Conservation (phyloP, 2,329 filamentous ascomycete genomes). For the Didymosphaeria variabile region DNA sequence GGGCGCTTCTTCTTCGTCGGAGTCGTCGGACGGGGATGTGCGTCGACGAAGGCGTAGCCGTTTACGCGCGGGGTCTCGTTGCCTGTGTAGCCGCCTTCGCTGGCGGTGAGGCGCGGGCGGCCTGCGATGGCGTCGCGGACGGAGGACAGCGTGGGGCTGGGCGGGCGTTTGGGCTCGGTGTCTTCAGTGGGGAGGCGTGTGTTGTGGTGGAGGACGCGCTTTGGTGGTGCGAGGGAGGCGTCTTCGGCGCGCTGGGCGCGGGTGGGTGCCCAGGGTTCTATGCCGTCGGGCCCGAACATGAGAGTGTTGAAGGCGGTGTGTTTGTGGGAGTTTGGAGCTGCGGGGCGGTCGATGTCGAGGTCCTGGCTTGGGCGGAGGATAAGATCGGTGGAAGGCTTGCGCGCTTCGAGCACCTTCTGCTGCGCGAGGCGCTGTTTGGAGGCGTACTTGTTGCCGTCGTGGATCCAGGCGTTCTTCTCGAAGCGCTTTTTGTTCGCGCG, state of each 20-base stretch:
- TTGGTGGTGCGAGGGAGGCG: slow-evolving; percentile 77
- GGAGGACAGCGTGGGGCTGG: slow-evolving; percentile 85
- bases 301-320: slow-evolving; percentile 77
- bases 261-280: slow-evolving; percentile 66
- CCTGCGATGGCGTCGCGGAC: slow-evolving; percentile 85
- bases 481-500: slow-evolving; percentile 85
- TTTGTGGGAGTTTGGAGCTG: slow-evolving; percentile 78
- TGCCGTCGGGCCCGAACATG: slow-evolving; percentile 81
- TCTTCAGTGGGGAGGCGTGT: slow-evolving; percentile 74
- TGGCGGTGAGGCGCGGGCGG: slow-evolving; percentile 68
- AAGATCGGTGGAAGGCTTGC: slow-evolving; percentile 56
- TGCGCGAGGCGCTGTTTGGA: slow-evolving; percentile 69
- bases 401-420: slow-evolving; percentile 75
- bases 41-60: slow-evolving; percentile 93
- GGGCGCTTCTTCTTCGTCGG: slow-evolving; percentile 48
- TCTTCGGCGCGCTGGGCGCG: slow-evolving; percentile 73
- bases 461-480: slow-evolving; percentile 89
- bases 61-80: slow-evolving; percentile 89
- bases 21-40: slow-evolving; percentile 73
- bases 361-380: slow-evolving; percentile 66
- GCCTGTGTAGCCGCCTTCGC: slow-evolving; percentile 69
- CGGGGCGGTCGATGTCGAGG: slow-evolving; percentile 71
- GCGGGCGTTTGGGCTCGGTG: slow-evolving; percentile 61
- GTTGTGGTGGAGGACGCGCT: slow-evolving; percentile 80
- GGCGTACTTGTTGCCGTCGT: slow-evolving; percentile 83